A percentile compares a stretch with the other conserved stretches of the same genome.
These are phyloP conservation scores for Acanthochlamys bracteata DNA, from an alignment of 106 monocot species.

Conservation along the genomic window DNA sequence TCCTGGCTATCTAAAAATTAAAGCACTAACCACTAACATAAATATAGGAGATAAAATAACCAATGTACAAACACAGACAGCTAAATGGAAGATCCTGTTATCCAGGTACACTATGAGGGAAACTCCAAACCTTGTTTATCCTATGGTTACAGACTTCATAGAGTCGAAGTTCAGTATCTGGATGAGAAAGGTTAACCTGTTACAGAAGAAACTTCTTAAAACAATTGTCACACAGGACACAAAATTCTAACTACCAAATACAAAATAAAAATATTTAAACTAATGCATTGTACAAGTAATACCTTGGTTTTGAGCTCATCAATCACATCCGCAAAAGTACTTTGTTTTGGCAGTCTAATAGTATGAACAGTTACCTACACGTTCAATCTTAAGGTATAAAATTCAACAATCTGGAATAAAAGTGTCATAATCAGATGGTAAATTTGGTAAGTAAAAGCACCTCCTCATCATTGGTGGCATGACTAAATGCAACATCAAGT, in stretches of 20 bases:
- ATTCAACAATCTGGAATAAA: neutral
- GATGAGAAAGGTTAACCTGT: slow-evolving; percentile 77
- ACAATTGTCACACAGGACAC: too few species aligned
- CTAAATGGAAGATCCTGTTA: too few species aligned
- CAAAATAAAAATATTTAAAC: too few species aligned
- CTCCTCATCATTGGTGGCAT: slow-evolving; percentile 93
- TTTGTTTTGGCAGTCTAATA: slow-evolving; percentile 87
- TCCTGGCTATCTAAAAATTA: too few species aligned
- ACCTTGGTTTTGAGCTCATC: slow-evolving; percentile 90
- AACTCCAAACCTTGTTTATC: slow-evolving; percentile 64
- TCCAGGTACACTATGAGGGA: too few species aligned
- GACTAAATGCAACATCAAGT: slow-evolving; percentile 95
- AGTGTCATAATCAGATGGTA: neutral
- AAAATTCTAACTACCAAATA: too few species aligned
- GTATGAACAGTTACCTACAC: slow-evolving; percentile 73
- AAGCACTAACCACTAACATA: too few species aligned
- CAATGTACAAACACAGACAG: too few species aligned
- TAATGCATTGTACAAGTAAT: too few species aligned
- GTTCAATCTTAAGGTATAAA: neutral
- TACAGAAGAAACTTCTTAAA: slow-evolving; percentile 1
- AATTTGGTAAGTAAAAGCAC: slow-evolving; percentile 10
- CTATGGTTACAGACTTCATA: slow-evolving; percentile 80
- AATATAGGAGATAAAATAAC: too few species aligned
- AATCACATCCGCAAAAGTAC: slow-evolving; percentile 89
- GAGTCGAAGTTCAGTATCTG: slow-evolving; percentile 65